Base-by-base conservation (phyloP, 2,329 filamentous ascomycete species). In the Salinomyces thailandicus region DNA sequence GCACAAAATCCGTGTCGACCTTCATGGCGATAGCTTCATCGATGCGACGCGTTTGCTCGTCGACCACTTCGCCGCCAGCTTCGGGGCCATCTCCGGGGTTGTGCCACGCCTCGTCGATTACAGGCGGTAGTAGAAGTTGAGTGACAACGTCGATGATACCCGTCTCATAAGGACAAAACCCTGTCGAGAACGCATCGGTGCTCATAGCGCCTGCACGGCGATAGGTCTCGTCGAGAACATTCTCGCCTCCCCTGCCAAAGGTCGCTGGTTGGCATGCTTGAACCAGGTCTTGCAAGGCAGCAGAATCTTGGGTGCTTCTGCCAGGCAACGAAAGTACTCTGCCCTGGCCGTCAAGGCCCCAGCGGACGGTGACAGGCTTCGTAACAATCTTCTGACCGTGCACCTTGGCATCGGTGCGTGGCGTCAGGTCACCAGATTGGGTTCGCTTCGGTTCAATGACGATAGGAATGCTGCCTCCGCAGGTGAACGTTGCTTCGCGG, bases 201-300 rank as follows among this genome's bases (percentile, higher is more conserved):
- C 73, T 65, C n/a, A 78, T 47, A 48, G 73, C 69, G 1, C 54
- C 51, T 0, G 72, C 73, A 39, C 68, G 70, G 13, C 73, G 64
- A 39, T 75, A 74, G 0, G 52, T 51, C 37, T 70, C 64, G 39
- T 77, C 71, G 2, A 66, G 50, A 0, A 75, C 60, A 38, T 73
- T 62, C 39, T 69, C 20, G 2, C 60, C 57, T 0, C 58, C 58
- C 5, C 46, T 43, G 0, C 71, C 71, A 45, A 74, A 74, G 1
- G 62, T 67, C 0, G 71, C 73, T 0, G 68, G 67, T 27, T 52
- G 42, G 17, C 49, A 57, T 18, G 46, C 44, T 5, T 41, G 18
- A 19, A 49, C 27, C 31, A 49, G 36, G 11, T 31, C 20, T 14
- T 38, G 9, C 9, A 45, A 34, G n/a, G 26, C 17, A 19, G n/a